Evolutionary conservation across 176 grass and related monocot genomes (phyloP), one percentile per base, ranked within the genome.

Genomic region (Musa troglodytarum): DNA sequence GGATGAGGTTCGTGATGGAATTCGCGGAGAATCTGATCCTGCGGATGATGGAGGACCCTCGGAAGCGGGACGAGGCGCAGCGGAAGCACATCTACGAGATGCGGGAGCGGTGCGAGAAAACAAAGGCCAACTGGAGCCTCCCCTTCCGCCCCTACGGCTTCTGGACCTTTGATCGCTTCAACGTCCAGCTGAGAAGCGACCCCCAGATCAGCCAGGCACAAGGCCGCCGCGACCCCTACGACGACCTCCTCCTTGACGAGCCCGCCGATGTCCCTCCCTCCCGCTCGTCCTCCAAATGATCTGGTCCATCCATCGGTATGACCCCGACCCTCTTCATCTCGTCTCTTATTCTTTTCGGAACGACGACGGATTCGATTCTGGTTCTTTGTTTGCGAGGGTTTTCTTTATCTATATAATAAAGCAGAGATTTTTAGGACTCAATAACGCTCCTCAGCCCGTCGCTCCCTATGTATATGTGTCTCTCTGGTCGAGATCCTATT

Each of bases 21-120:
- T 99, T 99, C 70, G 95, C 95, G 65, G 95, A 99, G 88, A 92
- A 99, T 76, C 59, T 99, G 78, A 92, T 99, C 80, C 86, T 99
- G 50, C 90, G 95, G 10, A 12, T 94, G 72, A 99, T 99, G 95
- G 90, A 99, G 82, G 88, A 99, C 73, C 90, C 95, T 21, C 82
- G 83, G 15, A 29, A 74, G 56, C 79, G 95, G 11, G 95, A 99
- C 86, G 74, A 91, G 84, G 76, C 78, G 76, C 95, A 91, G 84
- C 76, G 95, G 72, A 78, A 91, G 84, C 80, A 91, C 80, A 68
- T 99, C 25, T 99, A 94, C 88, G 54, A 54, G 81, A 91, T 94
- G 84, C 81, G 76, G 88, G 95, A 99, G 88, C 75, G 76, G 6
- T 99, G 95, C 86, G 81, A 87, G 71, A 84, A 86, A 72, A 87